Evolutionary conservation across 2,329 filamentous ascomycete species (phyloP).

Genomic region (Pseudonectria buxi): DNA sequence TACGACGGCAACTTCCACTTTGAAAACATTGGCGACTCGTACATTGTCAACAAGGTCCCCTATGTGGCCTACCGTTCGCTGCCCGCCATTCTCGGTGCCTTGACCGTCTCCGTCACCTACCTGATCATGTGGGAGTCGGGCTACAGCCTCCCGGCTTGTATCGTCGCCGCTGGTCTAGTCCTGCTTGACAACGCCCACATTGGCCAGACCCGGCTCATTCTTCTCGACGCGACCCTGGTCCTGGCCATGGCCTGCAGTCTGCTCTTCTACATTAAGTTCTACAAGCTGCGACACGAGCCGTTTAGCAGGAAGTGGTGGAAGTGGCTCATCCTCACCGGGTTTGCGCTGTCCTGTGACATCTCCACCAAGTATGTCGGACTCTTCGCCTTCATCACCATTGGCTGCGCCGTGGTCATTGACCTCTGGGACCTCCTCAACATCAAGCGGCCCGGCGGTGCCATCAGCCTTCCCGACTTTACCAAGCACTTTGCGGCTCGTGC

Average conservation of each 20-base stretch:
- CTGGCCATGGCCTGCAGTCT: slow-evolving; percentile 95
- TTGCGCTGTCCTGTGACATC: slow-evolving; percentile 92
- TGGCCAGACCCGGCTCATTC: slow-evolving; percentile 88
- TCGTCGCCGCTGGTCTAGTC: slow-evolving; percentile 77
- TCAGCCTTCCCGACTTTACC: slow-evolving; percentile 70
- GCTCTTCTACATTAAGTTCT: slow-evolving; percentile 92
- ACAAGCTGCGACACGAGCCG: slow-evolving; percentile 83
- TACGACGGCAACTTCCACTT: slow-evolving; percentile 97
- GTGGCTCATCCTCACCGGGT: slow-evolving; percentile 92
- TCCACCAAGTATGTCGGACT: slow-evolving; percentile 96
- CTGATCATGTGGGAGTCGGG: slow-evolving; percentile 99
- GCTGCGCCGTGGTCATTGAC: slow-evolving; percentile 87
- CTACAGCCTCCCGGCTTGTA: slow-evolving; percentile 87
- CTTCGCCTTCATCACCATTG: slow-evolving; percentile 96
- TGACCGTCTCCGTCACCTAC: slow-evolving; percentile 91
- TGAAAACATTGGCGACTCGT: slow-evolving; percentile 98
- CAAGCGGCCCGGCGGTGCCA: slow-evolving; percentile 73
- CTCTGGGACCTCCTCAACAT: slow-evolving; percentile 91
- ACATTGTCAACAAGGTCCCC: slow-evolving; percentile 92
- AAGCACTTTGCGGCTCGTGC: slow-evolving; percentile 87
- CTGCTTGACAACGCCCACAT: slow-evolving; percentile 98
- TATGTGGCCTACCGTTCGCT: slow-evolving; percentile 94
- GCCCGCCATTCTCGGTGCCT: slow-evolving; percentile 81
- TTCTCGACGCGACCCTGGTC: slow-evolving; percentile 89
- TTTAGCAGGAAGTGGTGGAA: slow-evolving; percentile 99